Evolutionary conservation across 768 basidiomycete genomes (phyloP), one percentile per base, ranked within the genome.

Genomic region (Rhizopogon vulgaris): DNA sequence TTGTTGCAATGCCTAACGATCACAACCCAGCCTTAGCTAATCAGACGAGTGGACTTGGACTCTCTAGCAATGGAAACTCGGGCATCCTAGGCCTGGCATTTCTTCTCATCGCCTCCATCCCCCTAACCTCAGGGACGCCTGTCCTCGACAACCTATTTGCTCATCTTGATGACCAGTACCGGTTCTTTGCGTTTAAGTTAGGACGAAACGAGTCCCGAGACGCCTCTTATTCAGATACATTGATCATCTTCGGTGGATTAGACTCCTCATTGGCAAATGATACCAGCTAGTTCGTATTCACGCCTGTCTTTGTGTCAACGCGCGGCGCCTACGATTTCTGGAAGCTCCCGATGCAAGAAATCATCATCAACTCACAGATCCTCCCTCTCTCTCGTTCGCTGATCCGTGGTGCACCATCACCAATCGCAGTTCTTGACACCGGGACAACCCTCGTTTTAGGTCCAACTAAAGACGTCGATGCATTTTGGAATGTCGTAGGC

Each of bases 361-460:
- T 84, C 50, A 76, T 72, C 10, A 65, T 82, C 59, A 71, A 80
- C 52, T 67, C 68, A 6, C 61, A 63, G 22, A 41, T 62, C 0
- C 67, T 84, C 34, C 49, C 63, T 0, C 60, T 82, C 15, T 74
- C 79, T 2, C 51, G 60, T 14, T 80, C 82, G 14, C 72, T 73
- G 50, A 67, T 80, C 25, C 61, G 57, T 4, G 72, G 71, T 17
- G 69, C 77, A 22, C 43, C 64, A 11, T 57, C 67, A 2, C 73
- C 75, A 0, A 75, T 85, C 45, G 82, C 77, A 3, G 76, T 87
- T 24, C 71, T 85, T 25, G 85, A 86, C 59, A 82, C 82, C 24
- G 83, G 83, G 3, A 81, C 79, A 24, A 81, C 79, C 4, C 71
- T 81, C 49, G 70, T 82, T 24, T 69, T 82, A 5, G 80, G 78